These are phyloP conservation scores for Rosa lucieae DNA, from an alignment of 306 rosid species.

Conservation along the genomic window DNA sequence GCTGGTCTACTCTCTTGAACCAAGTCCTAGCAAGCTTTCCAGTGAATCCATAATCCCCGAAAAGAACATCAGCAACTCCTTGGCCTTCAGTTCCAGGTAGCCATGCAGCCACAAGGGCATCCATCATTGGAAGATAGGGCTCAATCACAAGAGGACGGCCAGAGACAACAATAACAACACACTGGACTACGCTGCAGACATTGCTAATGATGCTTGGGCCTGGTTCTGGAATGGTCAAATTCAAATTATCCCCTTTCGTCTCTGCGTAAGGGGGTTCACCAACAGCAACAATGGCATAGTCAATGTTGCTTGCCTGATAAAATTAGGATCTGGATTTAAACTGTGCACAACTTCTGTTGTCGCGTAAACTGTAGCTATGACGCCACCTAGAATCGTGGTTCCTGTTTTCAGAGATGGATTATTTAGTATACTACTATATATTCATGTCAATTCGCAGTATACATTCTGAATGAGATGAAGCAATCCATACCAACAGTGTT, in stretches of 20 bases:
- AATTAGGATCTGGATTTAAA: slow-evolving; percentile 4
- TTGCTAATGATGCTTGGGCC: slow-evolving; percentile 5
- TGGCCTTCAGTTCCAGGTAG: slow-evolving; percentile 26
- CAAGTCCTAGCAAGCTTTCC: slow-evolving; percentile 25
- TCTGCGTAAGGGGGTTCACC: slow-evolving; percentile 25
- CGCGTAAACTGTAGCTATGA: slow-evolving; percentile 8
- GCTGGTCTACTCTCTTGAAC: slow-evolving; percentile 19
- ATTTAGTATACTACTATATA: neutral
- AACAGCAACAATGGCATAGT: slow-evolving; percentile 18
- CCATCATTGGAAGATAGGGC: neutral
- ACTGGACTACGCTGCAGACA: neutral
- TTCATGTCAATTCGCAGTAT: neutral
- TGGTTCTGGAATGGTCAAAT: slow-evolving; percentile 15
- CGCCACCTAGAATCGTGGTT: slow-evolving; percentile 15
- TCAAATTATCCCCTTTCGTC: slow-evolving; percentile 19
- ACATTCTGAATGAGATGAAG: neutral
- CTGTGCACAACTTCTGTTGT: slow-evolving; percentile 15
- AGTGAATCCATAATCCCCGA: slow-evolving; percentile 24
- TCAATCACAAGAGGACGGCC: slow-evolving; percentile 19
- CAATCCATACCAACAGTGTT: slow-evolving; percentile 7
- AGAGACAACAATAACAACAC: slow-evolving; percentile 15
- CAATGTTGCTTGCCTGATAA: neutral
- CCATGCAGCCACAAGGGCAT: slow-evolving; percentile 26
- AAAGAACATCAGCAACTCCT: slow-evolving; percentile 19
- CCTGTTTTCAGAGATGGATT: slow-evolving; percentile 7